Evolutionary conservation across 345 rosid genomes (phyloP).

Genomic region (Moringa oleifera): DNA sequence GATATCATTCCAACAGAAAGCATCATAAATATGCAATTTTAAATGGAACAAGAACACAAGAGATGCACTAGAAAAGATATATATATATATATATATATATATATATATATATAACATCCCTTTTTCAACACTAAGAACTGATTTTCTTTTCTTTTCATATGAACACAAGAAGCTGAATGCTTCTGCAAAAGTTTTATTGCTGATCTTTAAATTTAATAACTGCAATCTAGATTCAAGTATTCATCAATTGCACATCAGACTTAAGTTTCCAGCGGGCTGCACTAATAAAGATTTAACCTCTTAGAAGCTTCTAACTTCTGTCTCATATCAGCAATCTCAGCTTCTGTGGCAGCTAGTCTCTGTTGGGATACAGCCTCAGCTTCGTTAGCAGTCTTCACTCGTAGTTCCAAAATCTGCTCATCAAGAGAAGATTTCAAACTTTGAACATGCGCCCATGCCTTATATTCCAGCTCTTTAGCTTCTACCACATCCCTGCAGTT

Average conservation of each 20-base stretch:
- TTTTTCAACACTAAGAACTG: too few relatives aligned
- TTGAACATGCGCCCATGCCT: slow-evolving; percentile 79
- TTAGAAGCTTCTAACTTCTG: slow-evolving; percentile 75
- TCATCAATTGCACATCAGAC: background rate
- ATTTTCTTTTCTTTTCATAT: too few relatives aligned
- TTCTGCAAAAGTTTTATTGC: too few relatives aligned
- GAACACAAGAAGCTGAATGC: too few relatives aligned
- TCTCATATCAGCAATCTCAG: slow-evolving; percentile 93
- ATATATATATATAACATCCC: too few relatives aligned
- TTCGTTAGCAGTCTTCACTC: slow-evolving; percentile 93
- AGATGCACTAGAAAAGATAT: background rate
- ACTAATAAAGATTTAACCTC: slow-evolving; percentile 37
- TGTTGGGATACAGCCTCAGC: slow-evolving; percentile 96
- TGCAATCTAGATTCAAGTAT: too few relatives aligned
- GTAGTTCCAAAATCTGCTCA: slow-evolving; percentile 79
- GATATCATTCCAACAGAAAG: background rate
- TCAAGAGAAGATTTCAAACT: slow-evolving; percentile 76
- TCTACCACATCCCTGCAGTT: slow-evolving; percentile 58
- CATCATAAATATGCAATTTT: background rate
- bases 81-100: too few relatives aligned
- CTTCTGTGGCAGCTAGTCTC: slow-evolving; percentile 92
- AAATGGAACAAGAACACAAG: background rate
- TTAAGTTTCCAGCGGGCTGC: background rate
- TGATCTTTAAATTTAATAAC: too few relatives aligned
- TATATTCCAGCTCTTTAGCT: slow-evolving; percentile 69